Conservation (phyloP, 164 flowering plant genomes). For the Echeveria elegans region DNA sequence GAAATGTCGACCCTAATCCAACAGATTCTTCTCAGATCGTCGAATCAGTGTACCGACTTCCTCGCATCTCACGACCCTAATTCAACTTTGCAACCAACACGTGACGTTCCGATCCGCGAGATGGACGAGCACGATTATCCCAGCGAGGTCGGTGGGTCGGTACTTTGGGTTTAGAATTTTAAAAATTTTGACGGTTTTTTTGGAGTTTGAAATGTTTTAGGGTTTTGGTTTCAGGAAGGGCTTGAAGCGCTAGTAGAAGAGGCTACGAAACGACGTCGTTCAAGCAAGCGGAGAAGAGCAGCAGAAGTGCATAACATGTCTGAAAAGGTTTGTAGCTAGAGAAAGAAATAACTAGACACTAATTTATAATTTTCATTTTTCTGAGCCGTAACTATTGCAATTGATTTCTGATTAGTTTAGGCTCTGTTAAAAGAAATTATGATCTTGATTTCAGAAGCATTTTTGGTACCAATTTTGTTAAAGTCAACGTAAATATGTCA, state of each 20-base stretch:
- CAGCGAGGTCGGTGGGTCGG: not conserved
- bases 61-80: not conserved
- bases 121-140: not conserved
- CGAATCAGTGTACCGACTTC: not conserved
- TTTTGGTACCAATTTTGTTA: not conserved
- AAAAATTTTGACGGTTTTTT: not conserved
- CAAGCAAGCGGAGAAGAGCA: conserved; percentile 69
- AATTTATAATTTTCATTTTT: no score
- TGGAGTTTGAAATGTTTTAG: not conserved
- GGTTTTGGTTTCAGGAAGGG: conserved; percentile 25
- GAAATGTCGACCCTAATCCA: not conserved
- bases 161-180: not conserved
- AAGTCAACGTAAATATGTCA: no score
- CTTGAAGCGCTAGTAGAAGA: conserved; percentile 29
- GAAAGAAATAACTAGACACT: no score
- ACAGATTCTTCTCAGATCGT: conserved; percentile 1
- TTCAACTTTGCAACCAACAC: not conserved
- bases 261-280: conserved; percentile 25
- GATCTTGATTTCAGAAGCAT: not conserved
- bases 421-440: no score
- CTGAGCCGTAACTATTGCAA: no score
- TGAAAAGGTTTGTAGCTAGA: conserved; percentile 75
- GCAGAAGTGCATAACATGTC: conserved; percentile 90
- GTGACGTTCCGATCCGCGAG: not conserved
- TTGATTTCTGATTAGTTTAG: no score